Base-by-base conservation (phyloP, 2,329 filamentous ascomycete species). In the Harringtonia lauricola region DNA sequence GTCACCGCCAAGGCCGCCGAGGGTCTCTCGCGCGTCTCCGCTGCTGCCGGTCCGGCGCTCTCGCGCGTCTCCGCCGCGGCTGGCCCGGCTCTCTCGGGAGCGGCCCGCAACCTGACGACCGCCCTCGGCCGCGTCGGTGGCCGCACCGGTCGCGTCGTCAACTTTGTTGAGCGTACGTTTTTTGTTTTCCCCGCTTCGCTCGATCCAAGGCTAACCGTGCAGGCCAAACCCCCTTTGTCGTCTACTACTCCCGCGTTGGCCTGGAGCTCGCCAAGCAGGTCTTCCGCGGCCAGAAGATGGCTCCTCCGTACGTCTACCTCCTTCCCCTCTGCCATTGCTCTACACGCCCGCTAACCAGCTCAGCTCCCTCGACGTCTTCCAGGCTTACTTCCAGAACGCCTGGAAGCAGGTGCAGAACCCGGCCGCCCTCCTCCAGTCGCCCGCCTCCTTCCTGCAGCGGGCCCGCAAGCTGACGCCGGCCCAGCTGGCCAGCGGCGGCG, bases 181-280 rank as follows among this genome's bases (percentile, higher is more conserved):
- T 3, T 12, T n/a, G 28, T 12, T 41, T 22, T 19, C 2, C 19
- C 12, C n/a, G 5, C 8, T 17, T 30, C 4, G 12, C 8, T 29
- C 5, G 2, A 39, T 15, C 36, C 41, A 26, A 33, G 30, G 19
- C 8, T 17, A n/a, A 47, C 43, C 28, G 34, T 29, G 2, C 17
- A 95, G 90, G 81, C 65, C 75, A 92, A 70, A 78, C 89, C 55
- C 92, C 92, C 55, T 81, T 81, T 50, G 82, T 88, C 51, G 62
- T 94, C 62, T 95, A 95, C 79, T 98, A 96, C 74, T 81, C 83
- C 59, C 85, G 81, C 64, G 90, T 96, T 60, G 84, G 75, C 57
- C 69, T 89, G 52, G 92, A 98, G 74, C 74, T 96, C 48, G 76
- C 76, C 62, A 94, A 86, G 76, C 75, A 95, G 54, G 79, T 96